Base-by-base conservation (phyloP, 2,329 filamentous ascomycete genomes). In the Dactylellina drechsleri region DNA sequence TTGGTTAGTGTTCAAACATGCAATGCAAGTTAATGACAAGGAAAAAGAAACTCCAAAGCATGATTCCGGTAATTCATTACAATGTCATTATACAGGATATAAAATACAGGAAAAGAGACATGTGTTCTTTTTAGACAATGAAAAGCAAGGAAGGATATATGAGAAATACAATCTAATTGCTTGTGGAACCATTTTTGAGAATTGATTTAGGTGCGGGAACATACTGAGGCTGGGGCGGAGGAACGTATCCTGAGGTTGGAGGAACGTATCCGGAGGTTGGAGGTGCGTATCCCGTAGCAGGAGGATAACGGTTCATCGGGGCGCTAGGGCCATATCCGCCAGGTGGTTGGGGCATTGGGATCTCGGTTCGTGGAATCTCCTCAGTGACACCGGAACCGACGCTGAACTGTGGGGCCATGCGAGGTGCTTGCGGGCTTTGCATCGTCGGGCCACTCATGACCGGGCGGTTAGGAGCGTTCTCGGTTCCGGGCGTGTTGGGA, bases 171-270 rank as follows among this genome's bases (percentile, higher is more conserved):
- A 49, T 66, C 60, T 67, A 76, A 71, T 50, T 76, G 66, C 60
- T 66, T 16, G 45, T 70, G 54, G 72, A 57, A 71, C 56, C 60
- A 71, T 76, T 71, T 45, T 76, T 76, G 12, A 76, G 56, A 65
- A 75, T 75, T 64, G 71, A 75, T 43, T 62, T 75, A 68, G 71
- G 71, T 68, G 64, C 50, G 50, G 71, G 64, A 64, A 75, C 71
- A 23, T 75, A 75, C 71, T 75, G 71, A 73, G 68, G 68, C 41
- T 73, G 68, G n/a, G 68, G 62, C 50, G 62, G 71, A 53, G 65
- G 64, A 56, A 68, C 62, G 57, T 72, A 72, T 67, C 59, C 66
- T 31, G 52, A 49, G 26, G 59, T 62, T 49, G 62, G 56, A 20
- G 66, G 53, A 56, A 65, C 62, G 57, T 72, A 72, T 67, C 59